Conservation (phyloP, 2,329 filamentous ascomycete genomes). For the Arthrobotrys conoides region DNA sequence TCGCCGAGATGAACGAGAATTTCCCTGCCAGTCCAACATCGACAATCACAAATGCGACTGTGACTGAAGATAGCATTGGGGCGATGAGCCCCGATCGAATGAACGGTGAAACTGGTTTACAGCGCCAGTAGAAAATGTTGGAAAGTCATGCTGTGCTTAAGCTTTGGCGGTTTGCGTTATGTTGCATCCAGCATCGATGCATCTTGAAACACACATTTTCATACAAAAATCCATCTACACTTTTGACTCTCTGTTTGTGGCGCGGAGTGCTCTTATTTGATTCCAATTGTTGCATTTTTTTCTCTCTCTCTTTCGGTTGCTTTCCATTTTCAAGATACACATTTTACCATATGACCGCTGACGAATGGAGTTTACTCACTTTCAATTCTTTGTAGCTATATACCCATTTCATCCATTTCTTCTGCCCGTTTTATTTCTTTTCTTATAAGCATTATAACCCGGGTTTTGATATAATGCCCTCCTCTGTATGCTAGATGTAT, state of each 20-base stretch:
- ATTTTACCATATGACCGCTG: conserved; percentile 41
- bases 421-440: not conserved
- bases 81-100: conserved; percentile 28
- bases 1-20: conserved; percentile 42
- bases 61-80: conserved; percentile 40
- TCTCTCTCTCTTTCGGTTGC: not conserved
- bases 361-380: conserved; percentile 41
- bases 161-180: not conserved
- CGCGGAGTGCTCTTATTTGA: not conserved
- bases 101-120: not conserved
- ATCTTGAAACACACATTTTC: not conserved
- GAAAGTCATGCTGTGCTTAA: not conserved
- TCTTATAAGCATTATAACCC: not conserved
- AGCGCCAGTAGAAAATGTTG: conserved; percentile 10
- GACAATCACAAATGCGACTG: conserved; percentile 29
- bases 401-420: conserved; percentile 35
- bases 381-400: conserved; percentile 56
- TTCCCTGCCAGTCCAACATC: conserved; percentile 42
- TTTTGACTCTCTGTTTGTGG: not conserved
- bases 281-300: conserved; percentile 7
- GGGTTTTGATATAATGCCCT: not conserved
- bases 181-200: conserved; percentile 8
- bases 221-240: not conserved
- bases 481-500: not conserved
- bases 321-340: conserved; percentile 12